These are phyloP conservation scores for Taphrina pruni DNA, from an alignment of 1,139 yeast species.

Conservation along the genomic window DNA sequence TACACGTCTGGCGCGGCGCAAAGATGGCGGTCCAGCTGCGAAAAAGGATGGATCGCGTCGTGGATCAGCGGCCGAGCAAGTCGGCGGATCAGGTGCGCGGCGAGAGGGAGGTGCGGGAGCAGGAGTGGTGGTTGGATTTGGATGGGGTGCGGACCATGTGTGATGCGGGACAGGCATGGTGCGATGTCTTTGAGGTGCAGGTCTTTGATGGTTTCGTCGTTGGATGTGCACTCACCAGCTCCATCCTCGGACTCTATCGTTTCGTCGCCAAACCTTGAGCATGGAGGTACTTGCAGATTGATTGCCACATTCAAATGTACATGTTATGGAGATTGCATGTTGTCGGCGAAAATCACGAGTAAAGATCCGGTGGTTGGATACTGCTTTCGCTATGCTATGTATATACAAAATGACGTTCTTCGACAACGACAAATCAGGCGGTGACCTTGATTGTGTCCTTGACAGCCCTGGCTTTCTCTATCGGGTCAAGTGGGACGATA, in stretches of 20 bases:
- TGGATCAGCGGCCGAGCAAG: conserved; percentile 21
- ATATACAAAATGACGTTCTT: not conserved
- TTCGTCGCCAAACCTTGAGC: conserved; percentile 33
- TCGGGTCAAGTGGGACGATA: conserved; percentile 19
- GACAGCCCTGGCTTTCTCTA: conserved; percentile 5
- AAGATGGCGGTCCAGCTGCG: conserved; percentile 1
- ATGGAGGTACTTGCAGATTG: not conserved
- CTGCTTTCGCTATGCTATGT: conserved; percentile 9
- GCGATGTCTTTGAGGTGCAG: conserved; percentile 37
- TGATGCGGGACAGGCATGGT: conserved; percentile 37
- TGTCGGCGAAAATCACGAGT: not conserved
- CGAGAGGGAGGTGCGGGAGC: conserved; percentile 7
- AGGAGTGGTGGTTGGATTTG: conserved; percentile 38
- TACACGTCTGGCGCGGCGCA: conserved; percentile 14
- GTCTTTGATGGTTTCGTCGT: conserved; percentile 28
- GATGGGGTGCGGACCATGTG: conserved; percentile 31
- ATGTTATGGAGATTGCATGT: too few relatives aligned
- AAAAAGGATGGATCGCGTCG: conserved; percentile 8
- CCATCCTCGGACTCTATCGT: conserved; percentile 29
- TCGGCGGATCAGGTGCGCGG: not conserved
- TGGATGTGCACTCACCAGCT: conserved; percentile 21
- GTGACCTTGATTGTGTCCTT: conserved; percentile 12
- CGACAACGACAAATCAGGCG: not conserved
- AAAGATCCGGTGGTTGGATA: not conserved
- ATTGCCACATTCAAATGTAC: too few relatives aligned